These are phyloP conservation scores for Miscanthus lutarioriparius DNA, from an alignment of 176 grass and related monocot genomes.

Conservation along the genomic window DNA sequence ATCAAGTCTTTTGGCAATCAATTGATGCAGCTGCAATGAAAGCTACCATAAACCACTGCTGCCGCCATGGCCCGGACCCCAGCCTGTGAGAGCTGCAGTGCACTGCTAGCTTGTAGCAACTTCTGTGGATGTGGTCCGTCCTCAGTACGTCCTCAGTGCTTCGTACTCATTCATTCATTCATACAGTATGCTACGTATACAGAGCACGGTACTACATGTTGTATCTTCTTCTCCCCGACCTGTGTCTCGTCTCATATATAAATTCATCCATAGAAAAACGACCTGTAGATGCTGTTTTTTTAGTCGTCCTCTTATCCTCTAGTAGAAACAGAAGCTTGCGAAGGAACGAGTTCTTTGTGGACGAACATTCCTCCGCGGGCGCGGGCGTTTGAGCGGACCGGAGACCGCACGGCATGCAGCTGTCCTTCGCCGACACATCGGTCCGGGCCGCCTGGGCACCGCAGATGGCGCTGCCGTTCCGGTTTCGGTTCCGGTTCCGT, in stretches of 20 bases:
- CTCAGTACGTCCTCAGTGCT: no score
- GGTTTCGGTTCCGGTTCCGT: not conserved
- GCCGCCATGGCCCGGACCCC: not conserved
- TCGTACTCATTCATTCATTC: no score
- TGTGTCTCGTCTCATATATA: no score
- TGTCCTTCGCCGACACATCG: constrained; percentile 20
- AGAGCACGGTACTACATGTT: no score
- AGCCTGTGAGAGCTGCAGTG: not conserved
- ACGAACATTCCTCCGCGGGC: not conserved
- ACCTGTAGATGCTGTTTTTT: not conserved
- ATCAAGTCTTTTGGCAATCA: constrained; percentile 26
- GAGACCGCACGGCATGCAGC: not conserved
- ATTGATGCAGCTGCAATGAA: constrained; percentile 33
- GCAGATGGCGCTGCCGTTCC: not conserved
- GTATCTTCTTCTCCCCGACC: no score
- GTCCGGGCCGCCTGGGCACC: not conserved
- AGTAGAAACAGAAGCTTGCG: not conserved
- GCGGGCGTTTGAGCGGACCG: not conserved
- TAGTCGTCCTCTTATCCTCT: not conserved
- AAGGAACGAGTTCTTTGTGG: not conserved
- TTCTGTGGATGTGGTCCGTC: not conserved
- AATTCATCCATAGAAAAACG: no score
- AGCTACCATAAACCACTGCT: constrained; percentile 8
- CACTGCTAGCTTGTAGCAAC: not conserved
- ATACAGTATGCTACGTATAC: no score